Base-by-base conservation (phyloP, 495 filamentous ascomycete species). In the Hypoxylon perforatum region DNA sequence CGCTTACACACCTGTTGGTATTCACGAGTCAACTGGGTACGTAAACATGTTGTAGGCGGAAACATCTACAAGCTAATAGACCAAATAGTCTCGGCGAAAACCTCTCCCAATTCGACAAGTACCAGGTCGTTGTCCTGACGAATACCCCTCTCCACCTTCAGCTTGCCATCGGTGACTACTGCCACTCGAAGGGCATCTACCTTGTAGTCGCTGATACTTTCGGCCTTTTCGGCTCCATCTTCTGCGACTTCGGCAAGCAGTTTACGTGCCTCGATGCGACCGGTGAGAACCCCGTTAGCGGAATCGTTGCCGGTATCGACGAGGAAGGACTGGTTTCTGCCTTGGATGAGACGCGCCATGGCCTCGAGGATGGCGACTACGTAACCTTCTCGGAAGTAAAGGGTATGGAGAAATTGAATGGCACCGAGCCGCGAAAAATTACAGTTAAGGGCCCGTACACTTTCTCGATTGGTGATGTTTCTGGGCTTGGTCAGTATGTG, bases 361-460 rank as follows among this genome's bases (percentile, higher is more conserved):
- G 96, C 14, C 81, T 99, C 25, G 92, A 97, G 75, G 95, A 98
- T 84, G 96, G 95, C 5, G 96, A 99, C 71, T 95, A 88, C 73
- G 93, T 99, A 52, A 96, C 92, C 3, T 99, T 99, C 72, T 89
- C 88, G 3, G 96, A 98, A 78, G 77, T 99, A 45, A 86, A 92
- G 78, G 95, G 95, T 22, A 96, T 98, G 93, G 94, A 97, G 56
- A 88, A 77, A 15, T 77, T 98, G 51, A 99, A 98, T 74, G 84
- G 86, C 70, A 85, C 85, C 45, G 90, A 90, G 53, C 94, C 94
- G 35, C 88, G 90, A 57, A 96, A 97, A 79, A 80, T 99, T 39
- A 94, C 90, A 6, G 94, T 97, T 22, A 97, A 96, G 79, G 95
- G 90, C 1, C 96, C 96, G 3, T 98, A 97, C 74, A 96, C 95